Base-by-base conservation (phyloP, 805 yeast genomes). In the Osmozyma mogii region DNA sequence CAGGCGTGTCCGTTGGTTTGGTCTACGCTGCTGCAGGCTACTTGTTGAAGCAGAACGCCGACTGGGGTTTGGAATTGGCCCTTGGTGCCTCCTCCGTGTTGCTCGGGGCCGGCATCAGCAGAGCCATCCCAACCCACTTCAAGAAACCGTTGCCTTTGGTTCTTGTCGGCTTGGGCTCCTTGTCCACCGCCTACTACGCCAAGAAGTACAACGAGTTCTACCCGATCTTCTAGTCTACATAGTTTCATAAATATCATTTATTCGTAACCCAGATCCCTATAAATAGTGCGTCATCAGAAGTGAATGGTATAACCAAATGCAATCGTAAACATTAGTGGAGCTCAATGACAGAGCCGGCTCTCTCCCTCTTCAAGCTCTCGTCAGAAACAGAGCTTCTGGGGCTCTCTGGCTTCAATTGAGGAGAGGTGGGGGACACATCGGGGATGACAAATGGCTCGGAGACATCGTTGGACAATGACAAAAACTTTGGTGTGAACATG, bases 21-120 rank as follows among this genome's bases (percentile, higher is more conserved):
- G 48, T 74, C 16, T 82, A 70, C 49, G 82, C 80, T n/a, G 49
- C 63, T 34, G 78, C 85, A 2, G 89, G 94, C 11, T 83, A 84
- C 55, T 65, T 88, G 41, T 60, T 85, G 37, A 69, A 72, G 40
- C 60, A 77, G 31, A 83, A 84, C 50, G 76, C 74, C 37, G 87
- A 83, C 49, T 73, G 72, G 56, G 96, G 96, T 25, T 66, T 88
- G 40, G 88, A 83, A 50, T 51, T 81, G 11, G 95, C 95, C 0
- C 58, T 87, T 32, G 80, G 76, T 9, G 71, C 88, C 2, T 78
- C 94, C 4, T 43, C 75, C 2, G 47, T 82, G 11, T 67, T 88
- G 43, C 54, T 80, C 8, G 68, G 69, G 23, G 88, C 89, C 6
- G 87, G 94, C 17, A 42, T 80, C n/a, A 71, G 75, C 19, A 71